A percentile compares a stretch with the other conserved stretches of the same genome.
Evolutionary conservation across 2,329 filamentous ascomycete species (phyloP).

Genomic region (Aspergillus sclerotialis): DNA sequence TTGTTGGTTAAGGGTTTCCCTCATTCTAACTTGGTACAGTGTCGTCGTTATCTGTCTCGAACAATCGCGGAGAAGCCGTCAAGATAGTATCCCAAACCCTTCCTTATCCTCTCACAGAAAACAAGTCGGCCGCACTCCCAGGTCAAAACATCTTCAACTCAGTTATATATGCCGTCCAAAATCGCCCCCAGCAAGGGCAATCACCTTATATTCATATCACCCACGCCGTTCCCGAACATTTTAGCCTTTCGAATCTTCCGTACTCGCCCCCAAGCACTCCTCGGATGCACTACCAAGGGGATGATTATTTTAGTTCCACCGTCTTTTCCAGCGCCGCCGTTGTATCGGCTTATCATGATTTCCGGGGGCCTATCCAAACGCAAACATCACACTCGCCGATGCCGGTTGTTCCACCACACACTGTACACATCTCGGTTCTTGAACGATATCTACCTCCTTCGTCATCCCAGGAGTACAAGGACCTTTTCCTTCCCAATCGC

Average conservation of each 20-base stretch:
- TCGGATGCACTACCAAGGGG: slow-evolving; percentile 38
- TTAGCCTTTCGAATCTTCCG: slow-evolving; percentile 55
- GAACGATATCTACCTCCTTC: slow-evolving; percentile 62
- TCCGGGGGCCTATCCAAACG: slow-evolving; percentile 39
- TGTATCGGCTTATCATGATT: slow-evolving; percentile 52
- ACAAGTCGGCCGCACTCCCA: slow-evolving; percentile 22
- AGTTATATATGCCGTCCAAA: slow-evolving; percentile 51
- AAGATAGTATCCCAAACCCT: slow-evolving; percentile 56
- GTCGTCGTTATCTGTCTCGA: slow-evolving; percentile 33
- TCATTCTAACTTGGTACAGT: slow-evolving; percentile 13
- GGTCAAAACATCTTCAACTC: slow-evolving; percentile 42
- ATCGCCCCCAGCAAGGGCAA: slow-evolving; percentile 42
- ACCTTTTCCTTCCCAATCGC: slow-evolving; percentile 50
- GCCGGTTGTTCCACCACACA: slow-evolving; percentile 54
- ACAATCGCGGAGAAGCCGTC: slow-evolving; percentile 37
- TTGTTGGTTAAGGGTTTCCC: not conserved
- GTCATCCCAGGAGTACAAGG: slow-evolving; percentile 50
- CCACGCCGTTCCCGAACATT: slow-evolving; percentile 56
- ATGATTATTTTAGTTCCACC: slow-evolving; percentile 57
- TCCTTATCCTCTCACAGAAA: slow-evolving; percentile 43
- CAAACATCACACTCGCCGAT: slow-evolving; percentile 43
- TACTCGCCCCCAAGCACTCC: slow-evolving; percentile 58
- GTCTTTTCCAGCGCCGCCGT: slow-evolving; percentile 57
- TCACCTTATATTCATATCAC: slow-evolving; percentile 58
- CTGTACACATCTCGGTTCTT: slow-evolving; percentile 54